Percentiles rank a stretch among this genome's conserved stretches.
Evolutionary conservation across 1,284 basidiomycete genomes (phyloP).

Genomic region (Trichosporon faecale): DNA sequence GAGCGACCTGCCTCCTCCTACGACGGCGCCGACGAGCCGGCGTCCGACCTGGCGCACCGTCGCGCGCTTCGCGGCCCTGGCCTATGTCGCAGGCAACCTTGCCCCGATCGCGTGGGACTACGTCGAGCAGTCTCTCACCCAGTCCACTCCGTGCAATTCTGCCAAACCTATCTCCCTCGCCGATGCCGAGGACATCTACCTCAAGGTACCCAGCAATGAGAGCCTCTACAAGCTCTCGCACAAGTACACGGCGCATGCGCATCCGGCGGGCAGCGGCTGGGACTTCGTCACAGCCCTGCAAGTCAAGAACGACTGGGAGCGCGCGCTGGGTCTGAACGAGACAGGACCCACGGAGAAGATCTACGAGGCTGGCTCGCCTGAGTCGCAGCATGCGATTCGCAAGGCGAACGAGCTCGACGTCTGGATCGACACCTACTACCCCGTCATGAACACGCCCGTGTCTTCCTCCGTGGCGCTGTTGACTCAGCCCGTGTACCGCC

Average conservation of each 20-base stretch:
- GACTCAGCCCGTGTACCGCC: constrained; percentile 50
- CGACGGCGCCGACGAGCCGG: not conserved
- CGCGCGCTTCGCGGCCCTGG: not conserved
- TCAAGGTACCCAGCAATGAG: constrained; percentile 45
- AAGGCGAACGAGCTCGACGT: constrained; percentile 39
- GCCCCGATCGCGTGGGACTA: not conserved
- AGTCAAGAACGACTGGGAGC: constrained; percentile 52
- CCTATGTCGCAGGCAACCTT: not conserved
- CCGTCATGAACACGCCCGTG: constrained; percentile 72
- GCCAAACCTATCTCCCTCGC: constrained; percentile 28
- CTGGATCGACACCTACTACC: constrained; percentile 64
- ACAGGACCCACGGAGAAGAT: constrained; percentile 45
- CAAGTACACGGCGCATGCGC: constrained; percentile 46
- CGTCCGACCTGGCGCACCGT: not conserved
- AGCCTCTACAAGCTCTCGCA: constrained; percentile 36
- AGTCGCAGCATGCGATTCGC: constrained; percentile 31
- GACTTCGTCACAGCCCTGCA: constrained; percentile 47
- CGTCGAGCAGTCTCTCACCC: not conserved
- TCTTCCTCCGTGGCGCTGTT: constrained; percentile 53
- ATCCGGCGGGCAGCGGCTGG: constrained; percentile 50
- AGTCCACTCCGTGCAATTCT: not conserved
- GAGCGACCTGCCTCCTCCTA: not conserved
- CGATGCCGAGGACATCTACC: constrained; percentile 47
- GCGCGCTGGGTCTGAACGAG: constrained; percentile 41
- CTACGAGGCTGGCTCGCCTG: constrained; percentile 46